A percentile compares a stretch with the other conserved stretches of the same genome.
phyloP scores from a whole-genome alignment of 108 stramenopile genomes.

The Cylindrotheca fusiformis region DNA sequence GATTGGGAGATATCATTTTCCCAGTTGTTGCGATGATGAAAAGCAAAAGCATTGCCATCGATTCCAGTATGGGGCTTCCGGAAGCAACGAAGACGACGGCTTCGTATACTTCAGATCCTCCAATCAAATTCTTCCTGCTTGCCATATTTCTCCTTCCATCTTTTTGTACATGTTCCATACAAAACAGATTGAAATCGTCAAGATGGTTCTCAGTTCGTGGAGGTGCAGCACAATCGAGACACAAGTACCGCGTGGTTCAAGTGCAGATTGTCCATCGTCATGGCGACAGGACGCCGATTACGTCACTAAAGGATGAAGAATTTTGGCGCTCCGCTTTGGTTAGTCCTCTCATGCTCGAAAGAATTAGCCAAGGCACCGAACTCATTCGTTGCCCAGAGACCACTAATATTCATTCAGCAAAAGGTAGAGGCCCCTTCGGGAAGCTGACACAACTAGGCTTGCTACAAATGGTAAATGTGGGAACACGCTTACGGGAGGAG shows the following conservation, averaged over 20 bases:
- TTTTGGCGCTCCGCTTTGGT: constrained; percentile 62
- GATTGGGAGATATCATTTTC: too few relatives aligned
- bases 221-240: too few relatives aligned
- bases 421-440: constrained; percentile 70
- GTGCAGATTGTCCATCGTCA: constrained; percentile 75
- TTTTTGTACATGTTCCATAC: too few relatives aligned
- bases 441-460: constrained; percentile 72
- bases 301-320: constrained; percentile 62
- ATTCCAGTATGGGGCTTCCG: too few relatives aligned
- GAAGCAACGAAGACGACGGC: too few relatives aligned
- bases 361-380: constrained; percentile 45
- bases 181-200: too few relatives aligned
- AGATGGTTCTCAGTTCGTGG: too few relatives aligned
- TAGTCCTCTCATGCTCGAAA: constrained; percentile 36
- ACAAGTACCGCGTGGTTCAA: constrained; percentile 42
- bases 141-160: too few relatives aligned
- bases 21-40: too few relatives aligned
- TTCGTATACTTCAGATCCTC: too few relatives aligned
- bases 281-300: constrained; percentile 82
- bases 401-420: constrained; percentile 43
- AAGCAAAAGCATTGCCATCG: too few relatives aligned
- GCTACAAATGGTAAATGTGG: constrained; percentile 75
- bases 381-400: constrained; percentile 14
- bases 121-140: too few relatives aligned
- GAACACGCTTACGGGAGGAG: constrained; percentile 54